Conservation (phyloP, 1,139 yeast species). For the Protomyces lactucae-debilis region DNA sequence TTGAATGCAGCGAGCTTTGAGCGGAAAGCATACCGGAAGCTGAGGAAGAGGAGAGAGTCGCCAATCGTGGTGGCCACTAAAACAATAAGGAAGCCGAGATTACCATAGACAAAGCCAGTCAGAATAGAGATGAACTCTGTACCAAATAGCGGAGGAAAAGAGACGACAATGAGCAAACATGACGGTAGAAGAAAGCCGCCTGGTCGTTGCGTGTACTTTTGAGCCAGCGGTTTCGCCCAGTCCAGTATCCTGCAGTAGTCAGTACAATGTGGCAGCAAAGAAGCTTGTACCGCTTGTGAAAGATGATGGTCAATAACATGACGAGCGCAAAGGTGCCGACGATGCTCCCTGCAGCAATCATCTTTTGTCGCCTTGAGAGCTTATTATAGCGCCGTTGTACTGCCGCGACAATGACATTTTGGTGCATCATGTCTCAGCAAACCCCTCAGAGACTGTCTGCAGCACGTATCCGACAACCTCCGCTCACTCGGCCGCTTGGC, state of each 20-base stretch:
- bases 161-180: conserved; percentile 8
- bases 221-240: conserved; percentile 20
- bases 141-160: conserved; percentile 28
- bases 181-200: conserved; percentile 26
- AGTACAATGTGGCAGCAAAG: not conserved
- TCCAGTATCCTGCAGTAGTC: conserved; percentile 3
- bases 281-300: conserved; percentile 5
- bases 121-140: conserved; percentile 26
- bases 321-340: not conserved
- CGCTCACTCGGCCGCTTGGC: too few species aligned
- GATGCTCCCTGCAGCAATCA: not conserved
- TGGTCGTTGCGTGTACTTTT: conserved; percentile 16
- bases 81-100: conserved; percentile 18
- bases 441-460: not conserved
- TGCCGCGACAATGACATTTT: not conserved
- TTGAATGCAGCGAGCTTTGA: conserved; percentile 15
- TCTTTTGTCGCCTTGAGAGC: conserved; percentile 10
- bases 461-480: too few species aligned
- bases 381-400: conserved; percentile 1
- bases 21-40: conserved; percentile 22
- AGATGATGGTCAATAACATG: conserved; percentile 8
- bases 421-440: not conserved
- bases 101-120: conserved; percentile 28
- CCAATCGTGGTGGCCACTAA: conserved; percentile 25
- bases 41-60: conserved; percentile 25